Base-by-base conservation (phyloP, 1,284 basidiomycete species). In the Ganoderma multipileum region DNA sequence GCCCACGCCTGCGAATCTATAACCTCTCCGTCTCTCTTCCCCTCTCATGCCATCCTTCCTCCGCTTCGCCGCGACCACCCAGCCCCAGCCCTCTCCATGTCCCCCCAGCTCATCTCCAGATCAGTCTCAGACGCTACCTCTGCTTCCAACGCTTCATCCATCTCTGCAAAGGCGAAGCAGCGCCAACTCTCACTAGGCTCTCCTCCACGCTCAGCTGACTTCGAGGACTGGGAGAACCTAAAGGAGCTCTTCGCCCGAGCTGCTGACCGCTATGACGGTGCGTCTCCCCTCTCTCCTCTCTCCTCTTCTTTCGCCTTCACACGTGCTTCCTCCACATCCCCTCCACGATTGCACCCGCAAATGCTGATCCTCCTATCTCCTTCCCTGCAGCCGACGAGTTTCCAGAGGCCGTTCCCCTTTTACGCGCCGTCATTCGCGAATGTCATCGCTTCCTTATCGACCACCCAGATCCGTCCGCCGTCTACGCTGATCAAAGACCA, bases 391-490 rank as follows among this genome's bases (percentile, higher is more conserved):
- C 78, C 63, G 85, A 85, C 69, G 83, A 86, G 65, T 74, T 82
- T 23, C 70, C 76, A 41, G 84, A 87, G 66, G 84, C 87, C 0
- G 79, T 89, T 5, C 84, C 87, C 0, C 81, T 89, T 5, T 78
- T 91, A 52, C 84, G 89, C 50, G 89, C 85, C 6, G 87, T 91
- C 64, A 84, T 91, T 5, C 88, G 89, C 72, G 89, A 90, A 77
- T 91, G 88, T 75, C 86, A 89, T 76, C 84, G 87, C 42, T 87
- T 90, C 69, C 81, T 89, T 64, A 72, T 82, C 39, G 77, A 80
- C 39, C 85, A 87, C 73, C 81, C 83, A 16, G 89, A 91, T 73
- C 89, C 88, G 0, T 87, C 87, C 28, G 76, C 82, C 18, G 78
- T 90, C 55, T 87, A 83, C 72, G 65, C 78, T 52, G 72, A 69